Evolutionary conservation across 148 eudicot species (phyloP), one percentile per base, ranked within the genome.

Genomic region (Gaultheria prostrata): DNA sequence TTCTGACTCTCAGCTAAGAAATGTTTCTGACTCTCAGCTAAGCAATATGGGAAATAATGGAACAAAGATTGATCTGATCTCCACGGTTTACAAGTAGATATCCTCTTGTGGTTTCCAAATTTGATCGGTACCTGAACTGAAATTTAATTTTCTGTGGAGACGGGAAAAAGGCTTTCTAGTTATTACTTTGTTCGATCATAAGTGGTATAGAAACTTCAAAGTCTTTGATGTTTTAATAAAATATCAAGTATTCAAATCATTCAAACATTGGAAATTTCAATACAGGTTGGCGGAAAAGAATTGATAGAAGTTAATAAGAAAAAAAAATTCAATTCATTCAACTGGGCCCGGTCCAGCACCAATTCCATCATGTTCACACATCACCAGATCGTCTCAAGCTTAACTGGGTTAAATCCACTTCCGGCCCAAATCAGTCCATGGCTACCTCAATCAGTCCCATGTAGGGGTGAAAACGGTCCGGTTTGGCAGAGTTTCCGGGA

Each of bases 41-140:
- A 84, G 91, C 86, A 84, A 85, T 56, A 69, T 65, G 12, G 90
- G 89, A 73, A 79, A 89, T 76, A 95, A 93, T 81, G 85, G 54
- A 67, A 88, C 92, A 50, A 95, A 95, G 89, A 93, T 93, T 78
- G 90, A 95, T 86, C 87, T 95, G 57, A 91, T 86, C 81, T 93
- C 93, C 81, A 90, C 90, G 8, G 85, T 89, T 65, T 93, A 92
- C 84, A 92, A 94, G 98, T 93, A 86, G 35, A 71, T 49, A 35
- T 70, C 71, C 56, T 49, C 32, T 8, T 17, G 14, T 15, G 18
- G 43, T 70, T 30, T n/a, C n/a, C 9, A 13, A 70, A 30, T 70
- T 20, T 70, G 45, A 15, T 30, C 14, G 21, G 39, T 32, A 70
- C 43, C 80, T 77, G 39, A 28, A 26, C 54, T 14, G 45, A 53